Conservation (phyloP, 805 yeast species). For the Candida saitoana region DNA sequence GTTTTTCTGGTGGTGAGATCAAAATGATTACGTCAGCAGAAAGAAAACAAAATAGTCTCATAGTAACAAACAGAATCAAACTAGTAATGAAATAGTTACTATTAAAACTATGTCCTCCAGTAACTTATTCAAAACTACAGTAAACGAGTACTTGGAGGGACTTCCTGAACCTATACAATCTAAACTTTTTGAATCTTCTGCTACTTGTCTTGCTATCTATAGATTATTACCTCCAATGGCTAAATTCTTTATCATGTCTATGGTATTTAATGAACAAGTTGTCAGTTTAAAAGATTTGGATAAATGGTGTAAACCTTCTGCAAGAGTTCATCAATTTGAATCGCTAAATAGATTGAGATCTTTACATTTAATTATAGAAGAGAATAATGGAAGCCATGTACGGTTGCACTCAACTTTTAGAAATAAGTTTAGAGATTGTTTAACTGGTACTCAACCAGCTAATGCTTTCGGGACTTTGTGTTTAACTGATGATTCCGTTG, state of each 20-base stretch:
- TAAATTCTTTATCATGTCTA: conserved; percentile 80
- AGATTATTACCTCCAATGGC: conserved; percentile 86
- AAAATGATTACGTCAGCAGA: conserved; percentile 1
- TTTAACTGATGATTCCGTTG: conserved; percentile 48
- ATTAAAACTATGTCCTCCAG: conserved; percentile 15
- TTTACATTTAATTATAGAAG: conserved; percentile 70
- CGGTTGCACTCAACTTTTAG: conserved; percentile 71
- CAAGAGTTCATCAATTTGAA: conserved; percentile 61
- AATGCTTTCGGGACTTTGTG: conserved; percentile 76
- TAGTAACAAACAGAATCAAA: no score
- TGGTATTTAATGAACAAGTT: conserved; percentile 78
- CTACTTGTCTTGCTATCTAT: conserved; percentile 91
- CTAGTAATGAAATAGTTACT: no score
- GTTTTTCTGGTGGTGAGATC: no score
- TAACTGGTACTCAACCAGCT: conserved; percentile 70
- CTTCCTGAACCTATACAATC: conserved; percentile 84
- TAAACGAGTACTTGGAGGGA: conserved; percentile 84
- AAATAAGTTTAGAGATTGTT: conserved; percentile 70
- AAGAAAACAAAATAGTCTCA: no score
- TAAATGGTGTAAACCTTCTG: conserved; percentile 66
- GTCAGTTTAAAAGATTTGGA: conserved; percentile 65
- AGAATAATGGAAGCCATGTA: conserved; percentile 41
- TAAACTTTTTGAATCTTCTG: conserved; percentile 76
- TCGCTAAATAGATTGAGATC: conserved; percentile 74
- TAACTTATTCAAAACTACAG: conserved; percentile 58